Conservation (phyloP, 176 grass and related monocot genomes). For the Triticum timopheevii region DNA sequence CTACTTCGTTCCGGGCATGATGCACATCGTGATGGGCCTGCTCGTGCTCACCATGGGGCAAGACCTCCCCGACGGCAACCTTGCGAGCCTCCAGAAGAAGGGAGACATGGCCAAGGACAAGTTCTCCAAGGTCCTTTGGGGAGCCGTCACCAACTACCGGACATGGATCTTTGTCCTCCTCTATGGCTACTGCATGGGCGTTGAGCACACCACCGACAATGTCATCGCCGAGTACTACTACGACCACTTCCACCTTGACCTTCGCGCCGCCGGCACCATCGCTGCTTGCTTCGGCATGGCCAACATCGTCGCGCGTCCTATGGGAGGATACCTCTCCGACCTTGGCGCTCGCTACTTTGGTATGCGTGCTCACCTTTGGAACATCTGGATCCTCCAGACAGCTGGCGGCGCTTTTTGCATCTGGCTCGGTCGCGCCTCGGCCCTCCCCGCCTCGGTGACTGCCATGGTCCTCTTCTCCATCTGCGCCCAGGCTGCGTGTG, state of each 20-base stretch:
- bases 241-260: constrained; percentile 72
- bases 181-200: constrained; percentile 88
- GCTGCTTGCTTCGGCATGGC: constrained; percentile 93
- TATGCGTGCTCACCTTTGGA: constrained; percentile 78
- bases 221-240: constrained; percentile 89
- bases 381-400: constrained; percentile 84
- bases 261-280: constrained; percentile 68
- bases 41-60: too few species aligned
- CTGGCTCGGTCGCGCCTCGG: constrained; percentile 54
- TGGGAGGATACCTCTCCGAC: constrained; percentile 67
- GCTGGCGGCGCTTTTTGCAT: constrained; percentile 76
- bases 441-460: constrained; percentile 49
- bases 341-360: constrained; percentile 41
- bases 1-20: too few species aligned
- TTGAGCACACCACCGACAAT: constrained; percentile 86
- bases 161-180: constrained; percentile 85
- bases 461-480: constrained; percentile 81
- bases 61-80: neutral
- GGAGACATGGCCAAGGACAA: constrained; percentile 65
- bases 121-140: constrained; percentile 78
- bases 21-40: too few species aligned
- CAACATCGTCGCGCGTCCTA: constrained; percentile 64
- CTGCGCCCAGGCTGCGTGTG: constrained; percentile 74
- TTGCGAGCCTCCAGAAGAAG: constrained; percentile 49
- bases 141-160: constrained; percentile 70